Evolutionary conservation across 495 filamentous ascomycete genomes (phyloP).

Genomic region (Copromyces sp.): DNA sequence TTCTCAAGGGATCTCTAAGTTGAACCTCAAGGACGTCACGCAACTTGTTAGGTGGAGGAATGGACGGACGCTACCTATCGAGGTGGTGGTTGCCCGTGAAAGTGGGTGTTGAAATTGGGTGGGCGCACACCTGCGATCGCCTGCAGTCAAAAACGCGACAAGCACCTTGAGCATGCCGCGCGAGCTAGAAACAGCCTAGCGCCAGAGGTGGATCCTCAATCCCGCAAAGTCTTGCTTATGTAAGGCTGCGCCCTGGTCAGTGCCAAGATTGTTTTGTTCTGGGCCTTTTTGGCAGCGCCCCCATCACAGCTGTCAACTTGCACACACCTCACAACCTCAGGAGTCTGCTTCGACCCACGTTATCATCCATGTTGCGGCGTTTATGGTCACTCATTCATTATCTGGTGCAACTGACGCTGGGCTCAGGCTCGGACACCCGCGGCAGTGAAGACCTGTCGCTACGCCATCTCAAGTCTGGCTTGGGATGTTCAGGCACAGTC

Average conservation of each 20-base stretch:
- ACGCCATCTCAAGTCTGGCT: too few relatives aligned
- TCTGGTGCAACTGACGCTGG: too few relatives aligned
- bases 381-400: too few relatives aligned
- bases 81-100: not conserved
- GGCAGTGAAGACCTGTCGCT: too few relatives aligned
- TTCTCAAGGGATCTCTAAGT: not conserved
- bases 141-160: constrained; percentile 4
- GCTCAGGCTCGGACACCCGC: not conserved
- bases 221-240: not conserved
- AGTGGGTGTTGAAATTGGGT: not conserved
- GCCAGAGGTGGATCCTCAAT: not conserved
- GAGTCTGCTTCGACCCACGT: too few relatives aligned
- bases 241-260: not conserved
- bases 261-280: not conserved
- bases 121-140: not conserved
- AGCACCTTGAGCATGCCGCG: not conserved
- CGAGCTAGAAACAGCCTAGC: not conserved
- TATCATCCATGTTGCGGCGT: not conserved
- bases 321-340: not conserved
- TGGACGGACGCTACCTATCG: not conserved
- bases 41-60: not conserved
- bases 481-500: too few relatives aligned
- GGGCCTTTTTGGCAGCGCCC: not conserved
- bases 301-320: not conserved
- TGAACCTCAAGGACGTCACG: not conserved